phyloP scores from a whole-genome alignment of 2,329 filamentous ascomycete species.

The Colletotrichum horii region DNA sequence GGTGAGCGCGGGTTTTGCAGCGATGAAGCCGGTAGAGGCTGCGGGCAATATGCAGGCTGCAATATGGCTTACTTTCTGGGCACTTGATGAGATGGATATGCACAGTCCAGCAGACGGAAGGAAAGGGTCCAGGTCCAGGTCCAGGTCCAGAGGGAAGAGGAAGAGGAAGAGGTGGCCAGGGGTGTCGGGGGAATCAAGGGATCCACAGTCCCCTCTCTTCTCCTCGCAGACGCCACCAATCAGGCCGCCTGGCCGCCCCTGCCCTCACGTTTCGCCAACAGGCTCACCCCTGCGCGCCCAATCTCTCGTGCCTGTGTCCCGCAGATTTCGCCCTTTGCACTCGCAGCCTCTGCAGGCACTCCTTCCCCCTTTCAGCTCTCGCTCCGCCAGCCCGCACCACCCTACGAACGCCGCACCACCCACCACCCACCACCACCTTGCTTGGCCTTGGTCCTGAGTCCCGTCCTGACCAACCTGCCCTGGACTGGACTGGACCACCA shows the following conservation, averaged over 20 bases:
- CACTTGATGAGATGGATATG: background rate
- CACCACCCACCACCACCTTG: background rate
- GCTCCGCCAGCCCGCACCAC: constrained; percentile 11
- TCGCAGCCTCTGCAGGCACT: background rate
- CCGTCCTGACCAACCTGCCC: background rate
- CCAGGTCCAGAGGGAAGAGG: background rate
- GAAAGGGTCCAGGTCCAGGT: background rate
- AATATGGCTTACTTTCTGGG: background rate
- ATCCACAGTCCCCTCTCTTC: constrained; percentile 3
- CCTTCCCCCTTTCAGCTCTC: constrained; percentile 9
- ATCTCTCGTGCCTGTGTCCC: constrained; percentile 22
- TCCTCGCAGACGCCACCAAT: background rate
- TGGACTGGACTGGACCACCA: background rate
- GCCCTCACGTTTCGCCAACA: constrained; percentile 13
- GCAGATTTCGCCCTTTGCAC: constrained; percentile 13
- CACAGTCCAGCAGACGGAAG: background rate
- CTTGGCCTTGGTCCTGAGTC: background rate
- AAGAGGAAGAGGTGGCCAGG: background rate
- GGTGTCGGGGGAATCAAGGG: constrained; percentile 21
- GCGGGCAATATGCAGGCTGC: background rate
- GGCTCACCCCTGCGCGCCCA: constrained; percentile 7
- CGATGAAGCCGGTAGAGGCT: background rate
- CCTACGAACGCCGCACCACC: background rate
- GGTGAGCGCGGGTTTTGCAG: background rate
- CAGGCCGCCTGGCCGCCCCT: background rate